Percentiles rank a stretch among this genome's conserved stretches.
Evolutionary conservation across 305 asterid species (phyloP).

Genomic region (Fraxinus greggii): DNA sequence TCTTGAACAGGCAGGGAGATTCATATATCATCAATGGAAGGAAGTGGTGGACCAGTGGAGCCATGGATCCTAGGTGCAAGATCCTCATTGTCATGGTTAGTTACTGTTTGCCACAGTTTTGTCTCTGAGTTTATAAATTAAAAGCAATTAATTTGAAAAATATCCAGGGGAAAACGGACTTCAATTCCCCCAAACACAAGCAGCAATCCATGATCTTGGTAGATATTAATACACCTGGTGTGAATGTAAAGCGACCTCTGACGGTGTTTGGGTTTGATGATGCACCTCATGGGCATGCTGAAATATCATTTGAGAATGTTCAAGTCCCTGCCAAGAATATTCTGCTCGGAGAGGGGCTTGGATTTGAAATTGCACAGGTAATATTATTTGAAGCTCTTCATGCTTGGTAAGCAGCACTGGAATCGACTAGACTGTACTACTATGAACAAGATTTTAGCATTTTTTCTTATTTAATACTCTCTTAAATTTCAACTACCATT

Average conservation of each 20-base stretch:
- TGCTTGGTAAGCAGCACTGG: not conserved
- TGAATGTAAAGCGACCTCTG: slow-evolving; percentile 71
- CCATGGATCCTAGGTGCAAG: slow-evolving; percentile 98
- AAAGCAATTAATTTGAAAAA: slow-evolving; percentile 23
- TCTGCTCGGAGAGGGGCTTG: slow-evolving; percentile 92
- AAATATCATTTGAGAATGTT: slow-evolving; percentile 70
- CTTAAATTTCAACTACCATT: not conserved
- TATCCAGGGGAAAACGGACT: slow-evolving; percentile 89
- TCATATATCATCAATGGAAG: slow-evolving; percentile 82
- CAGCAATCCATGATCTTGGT: slow-evolving; percentile 96
- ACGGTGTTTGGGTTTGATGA: slow-evolving; percentile 92
- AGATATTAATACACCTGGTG: slow-evolving; percentile 74
- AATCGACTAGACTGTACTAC: not conserved
- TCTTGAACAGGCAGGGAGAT: slow-evolving; percentile 54
- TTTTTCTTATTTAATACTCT: not conserved
- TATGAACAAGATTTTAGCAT: not conserved
- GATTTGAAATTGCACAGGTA: slow-evolving; percentile 98
- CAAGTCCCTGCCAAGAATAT: slow-evolving; percentile 67
- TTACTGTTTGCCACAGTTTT: slow-evolving; percentile 19
- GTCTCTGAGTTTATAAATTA: not conserved
- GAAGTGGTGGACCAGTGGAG: slow-evolving; percentile 99
- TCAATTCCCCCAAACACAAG: slow-evolving; percentile 65
- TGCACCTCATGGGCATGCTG: slow-evolving; percentile 98
- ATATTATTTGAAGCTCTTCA: not conserved
- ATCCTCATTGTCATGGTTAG: slow-evolving; percentile 90